A percentile compares a stretch with the other conserved stretches of the same genome.
Evolutionary conservation across 2,329 filamentous ascomycete genomes (phyloP).

Genomic region (Colletotrichum musae): DNA sequence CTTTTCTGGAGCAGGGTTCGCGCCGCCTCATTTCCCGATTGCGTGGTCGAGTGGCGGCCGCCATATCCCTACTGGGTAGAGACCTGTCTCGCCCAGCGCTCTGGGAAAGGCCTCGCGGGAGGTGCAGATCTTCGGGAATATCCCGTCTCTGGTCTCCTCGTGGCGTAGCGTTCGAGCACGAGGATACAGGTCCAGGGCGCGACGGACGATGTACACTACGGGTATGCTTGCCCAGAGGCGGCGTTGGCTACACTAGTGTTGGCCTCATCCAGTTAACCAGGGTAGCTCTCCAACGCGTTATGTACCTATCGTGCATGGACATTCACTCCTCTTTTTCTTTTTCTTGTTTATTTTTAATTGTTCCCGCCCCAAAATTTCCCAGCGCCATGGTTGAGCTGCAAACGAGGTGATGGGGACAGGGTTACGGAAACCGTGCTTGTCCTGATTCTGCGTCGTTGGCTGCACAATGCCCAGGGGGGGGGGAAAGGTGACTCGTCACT

Average conservation of each 20-base stretch:
- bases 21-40: background rate
- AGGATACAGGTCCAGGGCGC: conserved; percentile 1
- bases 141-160: conserved; percentile 9
- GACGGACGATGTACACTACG: conserved; percentile 1
- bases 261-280: conserved; percentile 23
- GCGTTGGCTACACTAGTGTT: conserved; percentile 2
- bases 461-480: background rate
- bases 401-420: conserved; percentile 20
- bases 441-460: conserved; percentile 16
- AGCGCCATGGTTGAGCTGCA: conserved; percentile 25
- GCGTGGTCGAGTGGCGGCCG: background rate
- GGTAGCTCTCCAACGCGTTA: conserved; percentile 14
- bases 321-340: conserved; percentile 25
- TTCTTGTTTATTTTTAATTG: background rate
- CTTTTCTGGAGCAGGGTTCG: background rate
- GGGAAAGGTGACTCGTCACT: conserved; percentile 32
- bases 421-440: conserved; percentile 15
- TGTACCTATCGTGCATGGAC: background rate
- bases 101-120: conserved; percentile 15
- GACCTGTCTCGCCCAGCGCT: conserved; percentile 7
- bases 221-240: conserved; percentile 22
- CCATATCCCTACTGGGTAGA: conserved; percentile 19
- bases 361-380: conserved; percentile 23
- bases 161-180: background rate
- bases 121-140: conserved; percentile 28